Percentiles rank a stretch among this genome's conserved stretches.
phyloP scores from a whole-genome alignment of 768 basidiomycete species.

The Suillus clintonianus region DNA sequence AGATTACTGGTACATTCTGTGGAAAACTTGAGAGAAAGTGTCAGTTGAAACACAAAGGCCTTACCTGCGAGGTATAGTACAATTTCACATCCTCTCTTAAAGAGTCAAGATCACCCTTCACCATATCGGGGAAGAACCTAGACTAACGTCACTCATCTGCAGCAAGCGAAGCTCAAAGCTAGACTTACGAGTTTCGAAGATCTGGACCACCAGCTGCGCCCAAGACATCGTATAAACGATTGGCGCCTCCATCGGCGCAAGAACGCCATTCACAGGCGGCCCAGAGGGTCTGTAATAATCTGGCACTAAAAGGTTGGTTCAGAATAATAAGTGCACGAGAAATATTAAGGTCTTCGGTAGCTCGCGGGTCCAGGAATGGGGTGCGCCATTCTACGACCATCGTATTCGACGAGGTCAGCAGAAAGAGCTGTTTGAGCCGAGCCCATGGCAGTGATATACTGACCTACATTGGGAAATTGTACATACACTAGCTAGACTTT shows the following conservation, averaged over 20 bases:
- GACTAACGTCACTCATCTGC: constrained; percentile 1
- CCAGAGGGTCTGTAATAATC: constrained; percentile 67
- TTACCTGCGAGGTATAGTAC: constrained; percentile 66
- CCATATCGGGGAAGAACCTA: constrained; percentile 80
- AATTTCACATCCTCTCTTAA: constrained; percentile 69
- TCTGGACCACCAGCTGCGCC: constrained; percentile 6
- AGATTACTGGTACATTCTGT: constrained; percentile 67
- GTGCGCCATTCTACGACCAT: constrained; percentile 23
- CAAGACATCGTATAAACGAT: constrained; percentile 69
- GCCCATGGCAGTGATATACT: not conserved
- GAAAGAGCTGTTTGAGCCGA: not conserved
- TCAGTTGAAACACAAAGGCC: constrained; percentile 3
- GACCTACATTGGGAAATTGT: not conserved
- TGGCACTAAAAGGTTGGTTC: constrained; percentile 80
- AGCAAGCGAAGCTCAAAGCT: not conserved
- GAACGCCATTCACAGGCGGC: constrained; percentile 48
- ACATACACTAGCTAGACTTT: too few relatives aligned
- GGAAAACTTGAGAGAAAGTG: not conserved
- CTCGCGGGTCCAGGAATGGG: constrained; percentile 23
- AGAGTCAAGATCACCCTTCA: constrained; percentile 96
- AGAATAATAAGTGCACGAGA: constrained; percentile 76
- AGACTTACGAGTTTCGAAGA: constrained; percentile 18
- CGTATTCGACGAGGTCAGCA: not conserved
- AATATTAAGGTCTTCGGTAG: not conserved
- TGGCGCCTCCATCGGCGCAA: constrained; percentile 91